phyloP scores from a whole-genome alignment of 2,329 filamentous ascomycete genomes.

The Sclerotiophoma versabilis region DNA sequence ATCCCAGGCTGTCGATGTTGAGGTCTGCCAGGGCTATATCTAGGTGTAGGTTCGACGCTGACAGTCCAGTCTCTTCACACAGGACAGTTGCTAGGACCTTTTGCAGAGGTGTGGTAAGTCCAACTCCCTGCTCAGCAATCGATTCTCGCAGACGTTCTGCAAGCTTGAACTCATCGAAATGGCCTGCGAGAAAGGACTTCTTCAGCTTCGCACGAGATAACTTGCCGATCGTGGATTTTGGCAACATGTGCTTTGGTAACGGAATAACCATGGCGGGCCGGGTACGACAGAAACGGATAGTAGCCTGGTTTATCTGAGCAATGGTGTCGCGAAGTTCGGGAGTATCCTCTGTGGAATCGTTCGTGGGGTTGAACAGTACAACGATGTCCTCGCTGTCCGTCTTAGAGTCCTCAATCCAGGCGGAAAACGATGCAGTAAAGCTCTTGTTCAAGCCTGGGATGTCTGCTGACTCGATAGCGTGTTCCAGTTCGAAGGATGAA shows the following conservation, averaged over 20 bases:
- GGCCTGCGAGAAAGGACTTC: conserved; percentile 1
- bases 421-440: conserved; percentile 12
- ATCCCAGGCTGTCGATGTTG: conserved; percentile 13
- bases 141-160: not conserved
- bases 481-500: conserved; percentile 28
- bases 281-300: conserved; percentile 10
- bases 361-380: conserved; percentile 8
- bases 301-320: conserved; percentile 4
- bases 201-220: conserved; percentile 14
- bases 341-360: not conserved
- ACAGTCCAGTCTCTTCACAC: conserved; percentile 5
- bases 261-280: conserved; percentile 6
- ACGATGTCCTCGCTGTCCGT: conserved; percentile 11
- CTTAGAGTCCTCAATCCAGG: conserved; percentile 4
- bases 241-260: conserved; percentile 7
- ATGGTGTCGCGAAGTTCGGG: conserved; percentile 7
- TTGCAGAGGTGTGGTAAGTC: conserved; percentile 8
- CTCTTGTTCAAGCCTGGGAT: conserved; percentile 19
- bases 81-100: not conserved
- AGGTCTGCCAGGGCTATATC: conserved; percentile 4
- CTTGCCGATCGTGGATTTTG: conserved; percentile 15
- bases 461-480: conserved; percentile 25
- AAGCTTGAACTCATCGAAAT: conserved; percentile 5
- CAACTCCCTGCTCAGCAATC: not conserved
- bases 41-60: not conserved